These are phyloP conservation scores for Castanea sativa DNA, from an alignment of 306 rosid genomes.

Conservation along the genomic window DNA sequence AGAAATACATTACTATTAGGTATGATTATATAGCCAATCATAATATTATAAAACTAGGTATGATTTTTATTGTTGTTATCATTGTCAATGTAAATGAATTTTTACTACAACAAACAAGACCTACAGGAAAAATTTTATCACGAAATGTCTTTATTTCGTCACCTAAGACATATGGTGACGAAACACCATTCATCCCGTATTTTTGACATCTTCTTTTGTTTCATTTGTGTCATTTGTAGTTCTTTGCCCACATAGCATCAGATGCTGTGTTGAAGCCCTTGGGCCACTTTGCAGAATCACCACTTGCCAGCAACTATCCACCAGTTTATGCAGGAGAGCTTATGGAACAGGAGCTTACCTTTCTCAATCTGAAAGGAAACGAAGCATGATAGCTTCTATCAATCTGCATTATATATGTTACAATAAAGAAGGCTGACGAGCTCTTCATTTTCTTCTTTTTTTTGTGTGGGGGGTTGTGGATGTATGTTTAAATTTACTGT, in stretches of 20 bases:
- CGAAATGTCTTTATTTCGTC: no score
- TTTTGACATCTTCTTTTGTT: constrained; percentile 6
- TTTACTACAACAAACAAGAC: background rate
- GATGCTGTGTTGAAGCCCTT: constrained; percentile 85
- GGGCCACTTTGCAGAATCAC: constrained; percentile 74
- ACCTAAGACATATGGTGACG: no score
- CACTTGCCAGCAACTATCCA: constrained; percentile 60
- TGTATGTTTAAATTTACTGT: background rate
- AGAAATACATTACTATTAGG: no score
- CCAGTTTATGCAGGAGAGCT: constrained; percentile 72
- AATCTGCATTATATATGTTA: background rate
- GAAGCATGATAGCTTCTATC: constrained; percentile 30
- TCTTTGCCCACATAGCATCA: constrained; percentile 93
- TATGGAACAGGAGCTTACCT: constrained; percentile 89
- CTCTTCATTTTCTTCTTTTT: no score
- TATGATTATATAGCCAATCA: no score
- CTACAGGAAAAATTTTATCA: no score
- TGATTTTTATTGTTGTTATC: no score
- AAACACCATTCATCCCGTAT: background rate
- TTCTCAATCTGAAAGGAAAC: constrained; percentile 82
- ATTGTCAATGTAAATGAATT: background rate
- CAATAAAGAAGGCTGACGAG: background rate
- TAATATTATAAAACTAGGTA: no score
- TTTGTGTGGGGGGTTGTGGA: no score
- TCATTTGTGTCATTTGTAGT: constrained; percentile 34